Percentiles rank a stretch among this genome's conserved stretches.
Evolutionary conservation across 2,329 filamentous ascomycete genomes (phyloP).

Genomic region (Alternaria sp.): DNA sequence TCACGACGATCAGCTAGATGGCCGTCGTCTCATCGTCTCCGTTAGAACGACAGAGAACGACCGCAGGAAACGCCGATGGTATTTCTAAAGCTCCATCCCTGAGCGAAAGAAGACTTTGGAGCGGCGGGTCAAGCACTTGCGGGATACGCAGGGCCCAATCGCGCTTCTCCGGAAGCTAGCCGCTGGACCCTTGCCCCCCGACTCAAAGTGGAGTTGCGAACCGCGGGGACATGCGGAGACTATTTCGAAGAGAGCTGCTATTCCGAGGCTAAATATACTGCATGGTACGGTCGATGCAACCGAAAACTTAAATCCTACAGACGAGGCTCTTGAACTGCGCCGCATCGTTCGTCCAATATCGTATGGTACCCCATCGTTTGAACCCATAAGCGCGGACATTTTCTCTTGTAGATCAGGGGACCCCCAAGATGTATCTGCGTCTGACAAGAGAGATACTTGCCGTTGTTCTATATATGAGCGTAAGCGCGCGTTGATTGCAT

Average conservation of each 20-base stretch:
- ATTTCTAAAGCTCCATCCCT: background rate
- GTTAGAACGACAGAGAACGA: background rate
- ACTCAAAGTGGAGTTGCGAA: background rate
- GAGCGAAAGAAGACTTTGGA: background rate
- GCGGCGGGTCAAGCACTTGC: background rate
- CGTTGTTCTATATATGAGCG: background rate
- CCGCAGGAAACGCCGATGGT: background rate
- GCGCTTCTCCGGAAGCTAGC: constrained; percentile 5
- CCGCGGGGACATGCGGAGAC: background rate
- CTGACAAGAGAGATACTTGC: background rate
- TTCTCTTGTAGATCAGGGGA: background rate
- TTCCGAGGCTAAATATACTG: background rate
- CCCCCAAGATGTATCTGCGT: background rate
- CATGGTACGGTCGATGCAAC: background rate
- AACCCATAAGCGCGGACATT: background rate
- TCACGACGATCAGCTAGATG: background rate
- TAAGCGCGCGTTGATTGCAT: constrained; percentile 2
- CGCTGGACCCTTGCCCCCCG: constrained; percentile 1
- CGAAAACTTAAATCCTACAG: background rate
- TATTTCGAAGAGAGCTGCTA: background rate
- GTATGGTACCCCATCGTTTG: background rate
- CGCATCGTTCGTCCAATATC: background rate
- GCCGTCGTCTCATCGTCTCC: background rate
- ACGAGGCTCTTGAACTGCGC: background rate
- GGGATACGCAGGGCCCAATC: background rate